Evolutionary conservation across 306 rosid species (phyloP), one percentile per base, ranked within the genome.

Genomic region (Vigna trinervia): DNA sequence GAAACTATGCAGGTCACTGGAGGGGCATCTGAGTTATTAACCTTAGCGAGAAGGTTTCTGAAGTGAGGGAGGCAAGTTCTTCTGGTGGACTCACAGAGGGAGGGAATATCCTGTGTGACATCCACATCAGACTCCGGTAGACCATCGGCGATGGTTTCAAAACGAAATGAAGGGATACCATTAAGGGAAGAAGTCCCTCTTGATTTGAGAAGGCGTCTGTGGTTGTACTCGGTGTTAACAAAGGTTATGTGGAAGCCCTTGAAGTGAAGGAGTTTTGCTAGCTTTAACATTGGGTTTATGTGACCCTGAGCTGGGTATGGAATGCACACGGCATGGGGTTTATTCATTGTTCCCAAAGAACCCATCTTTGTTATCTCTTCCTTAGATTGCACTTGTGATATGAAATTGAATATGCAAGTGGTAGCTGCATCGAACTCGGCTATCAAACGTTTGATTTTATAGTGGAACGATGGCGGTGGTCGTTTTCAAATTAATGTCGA

Each of bases 241-340:
- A 85, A 82, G 12, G 89, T 85, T 1, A 85, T 71, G 39, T 85
- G 84, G 17, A 85, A 85, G 6, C 80, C 84, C 76, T 13, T 82
- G 17, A 65, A 60, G 57, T 85, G 80, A 20, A 85, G 89, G 13
- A 82, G 73, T 2, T 85, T 82, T 22, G 88, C 86, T 30, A 85
- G 23, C 13, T 79, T 82, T 0, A 85, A 70, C 88, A 85, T 82
- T 67, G 88, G 88, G 71, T 71, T 82, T 71, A 85, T 59, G 80
- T 85, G 88, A 6, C 88, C 88, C 67, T 82, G 88, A 54, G 88
- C 78, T 71, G 86, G 86, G 57, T 4, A 82, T 22, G 88, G 88
- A 3, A 85, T 46, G 28, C 86, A 85, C 69, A 85, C 84, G 10
- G 72, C 86, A 71, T 85, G 86, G 1, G 84, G 78, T 20, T 67